Evolutionary conservation across 2,329 filamentous ascomycete species (phyloP).

Genomic region (Colletotrichum scovillei): DNA sequence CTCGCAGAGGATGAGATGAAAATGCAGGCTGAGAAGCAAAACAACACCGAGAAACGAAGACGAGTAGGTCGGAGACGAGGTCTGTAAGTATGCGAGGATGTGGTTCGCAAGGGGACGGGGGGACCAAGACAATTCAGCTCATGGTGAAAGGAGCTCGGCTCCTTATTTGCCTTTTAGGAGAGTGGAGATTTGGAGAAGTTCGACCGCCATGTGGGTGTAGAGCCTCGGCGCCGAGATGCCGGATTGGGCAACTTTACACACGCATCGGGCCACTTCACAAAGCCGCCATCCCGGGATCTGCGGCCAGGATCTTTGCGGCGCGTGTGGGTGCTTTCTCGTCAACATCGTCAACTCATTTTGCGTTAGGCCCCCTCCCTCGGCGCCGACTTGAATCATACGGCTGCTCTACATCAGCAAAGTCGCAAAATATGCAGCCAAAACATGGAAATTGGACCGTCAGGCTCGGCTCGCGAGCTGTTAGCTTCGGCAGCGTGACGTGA

Average conservation of each 20-base stretch:
- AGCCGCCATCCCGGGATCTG: not conserved
- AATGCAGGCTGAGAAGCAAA: not conserved
- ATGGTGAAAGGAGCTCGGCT: not conserved
- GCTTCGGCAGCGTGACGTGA: not conserved
- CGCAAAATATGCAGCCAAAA: not conserved
- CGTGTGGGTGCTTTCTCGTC: not conserved
- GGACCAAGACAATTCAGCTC: not conserved
- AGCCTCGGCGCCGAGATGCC: constrained; percentile 20
- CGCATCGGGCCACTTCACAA: not conserved
- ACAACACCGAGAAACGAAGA: not conserved
- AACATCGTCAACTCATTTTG: not conserved
- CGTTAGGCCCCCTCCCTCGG: not conserved
- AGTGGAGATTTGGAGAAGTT: constrained; percentile 9
- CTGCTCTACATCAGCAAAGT: not conserved
- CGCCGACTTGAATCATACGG: not conserved
- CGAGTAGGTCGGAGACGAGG: not conserved
- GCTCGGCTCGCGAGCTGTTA: not conserved
- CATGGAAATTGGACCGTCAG: not conserved
- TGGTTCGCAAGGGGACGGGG: too few relatives aligned
- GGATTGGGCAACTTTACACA: constrained; percentile 4
- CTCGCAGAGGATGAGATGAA: not conserved
- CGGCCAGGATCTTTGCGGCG: not conserved
- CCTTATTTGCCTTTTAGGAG: not conserved
- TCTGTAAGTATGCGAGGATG: too few relatives aligned
- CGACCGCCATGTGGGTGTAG: not conserved